These are phyloP conservation scores for Tetrahymena malaccensis DNA, from an alignment of 73 alveolate genomes.

Conservation along the genomic window DNA sequence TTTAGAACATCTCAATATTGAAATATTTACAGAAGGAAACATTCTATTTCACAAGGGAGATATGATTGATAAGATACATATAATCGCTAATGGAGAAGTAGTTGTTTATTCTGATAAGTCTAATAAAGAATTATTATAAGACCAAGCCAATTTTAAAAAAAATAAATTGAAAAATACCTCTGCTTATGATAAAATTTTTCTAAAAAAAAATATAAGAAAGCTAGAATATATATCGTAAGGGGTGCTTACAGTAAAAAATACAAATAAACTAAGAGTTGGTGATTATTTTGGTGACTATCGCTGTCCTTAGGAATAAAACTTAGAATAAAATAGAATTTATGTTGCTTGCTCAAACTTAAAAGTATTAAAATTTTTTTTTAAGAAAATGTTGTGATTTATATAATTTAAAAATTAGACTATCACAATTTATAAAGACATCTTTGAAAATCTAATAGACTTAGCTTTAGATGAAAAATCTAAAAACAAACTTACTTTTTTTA, in stretches of 20 bases:
- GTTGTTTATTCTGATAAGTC: not conserved
- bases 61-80: not conserved
- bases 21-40: not conserved
- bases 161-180: not conserved
- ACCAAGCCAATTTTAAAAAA: not conserved
- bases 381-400: too few relatives aligned
- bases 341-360: not conserved
- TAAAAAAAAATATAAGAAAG: not conserved
- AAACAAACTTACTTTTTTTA: not conserved
- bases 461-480: not conserved
- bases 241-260: not conserved
- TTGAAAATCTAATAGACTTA: not conserved
- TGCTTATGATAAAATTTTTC: not conserved
- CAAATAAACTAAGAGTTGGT: not conserved
- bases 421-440: not conserved
- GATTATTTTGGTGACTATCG: not conserved
- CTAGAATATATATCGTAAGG: not conserved
- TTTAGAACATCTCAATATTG: not conserved
- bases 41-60: not conserved
- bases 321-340: not conserved
- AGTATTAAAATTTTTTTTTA: too few relatives aligned
- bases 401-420: not conserved
- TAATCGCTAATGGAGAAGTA: not conserved
- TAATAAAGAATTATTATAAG: not conserved
- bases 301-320: not conserved